Base-by-base conservation (phyloP, 768 basidiomycete genomes). In the Scleroderma bovista region DNA sequence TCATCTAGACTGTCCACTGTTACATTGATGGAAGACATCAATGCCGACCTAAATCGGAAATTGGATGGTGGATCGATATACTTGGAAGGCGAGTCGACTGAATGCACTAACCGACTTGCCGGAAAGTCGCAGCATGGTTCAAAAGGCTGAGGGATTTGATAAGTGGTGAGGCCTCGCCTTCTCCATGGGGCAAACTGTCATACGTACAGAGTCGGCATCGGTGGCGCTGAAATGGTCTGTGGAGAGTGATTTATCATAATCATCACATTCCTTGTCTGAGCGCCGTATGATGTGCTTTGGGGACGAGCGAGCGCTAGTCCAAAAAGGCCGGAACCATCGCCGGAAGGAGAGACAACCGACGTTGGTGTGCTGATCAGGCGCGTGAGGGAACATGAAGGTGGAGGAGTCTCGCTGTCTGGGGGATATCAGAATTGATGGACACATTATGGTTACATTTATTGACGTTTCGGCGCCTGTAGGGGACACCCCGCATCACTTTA, bases 21-120 rank as follows among this genome's bases (percentile, higher is more conserved):
- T 3, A 61, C 55, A 46, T 83, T 79, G 49, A 91, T 77, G 7
- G 78, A 77, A 23, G 67, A 62, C 41, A 78, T 60, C n/a, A 80
- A 70, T 46, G 75, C 75, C 2, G 70, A 33, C 53, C 50, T 44
- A 33, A 41, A 9, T 52, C 52, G 54, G 47, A 59, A 45, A 39
- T 29, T 22, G 23, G 53, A 44, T 6, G 63, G n/a, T 34, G 43
- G 36, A 23, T 62, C 42, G 52, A 62, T 64, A 59, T 80, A 80
- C 16, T 68, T 55, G 37, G 79, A 77, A n/a, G 70, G 75, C 0
- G 62, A 55, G 8, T 71, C 72, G 57, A 59, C 49, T 54, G 42
- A 50, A 13, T 46, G 57, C 7, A 20, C n/a, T 3, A 51, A 23
- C 38, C 51, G 47, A 60, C 62, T 54, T 52, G 68, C 49, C 23